Evolutionary conservation across 2,329 filamentous ascomycete genomes (phyloP).

Genomic region (Fusarium nygamai): DNA sequence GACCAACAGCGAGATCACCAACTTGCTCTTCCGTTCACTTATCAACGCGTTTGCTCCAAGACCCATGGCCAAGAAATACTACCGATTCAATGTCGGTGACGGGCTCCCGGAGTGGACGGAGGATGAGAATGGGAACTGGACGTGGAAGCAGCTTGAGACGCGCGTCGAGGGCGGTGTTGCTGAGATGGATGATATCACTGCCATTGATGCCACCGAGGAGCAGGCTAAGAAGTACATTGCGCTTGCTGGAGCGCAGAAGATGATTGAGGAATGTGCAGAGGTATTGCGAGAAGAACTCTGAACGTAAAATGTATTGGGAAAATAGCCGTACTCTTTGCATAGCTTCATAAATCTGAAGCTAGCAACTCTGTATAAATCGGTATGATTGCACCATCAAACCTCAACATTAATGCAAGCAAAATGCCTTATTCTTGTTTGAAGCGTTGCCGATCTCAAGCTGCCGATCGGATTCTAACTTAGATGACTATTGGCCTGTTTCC

Average conservation of each 20-base stretch:
- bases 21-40: not conserved
- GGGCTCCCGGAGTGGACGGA: not conserved
- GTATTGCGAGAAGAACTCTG: not conserved
- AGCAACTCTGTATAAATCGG: too few relatives aligned
- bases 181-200: not conserved
- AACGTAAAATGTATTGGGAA: not conserved
- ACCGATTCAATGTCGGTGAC: not conserved
- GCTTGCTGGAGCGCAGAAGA: not conserved
- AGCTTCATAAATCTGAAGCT: too few relatives aligned
- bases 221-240: not conserved
- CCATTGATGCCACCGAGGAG: not conserved
- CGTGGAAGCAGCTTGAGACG: not conserved
- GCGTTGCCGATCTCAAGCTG: not conserved
- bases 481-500: not conserved
- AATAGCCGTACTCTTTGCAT: too few relatives aligned
- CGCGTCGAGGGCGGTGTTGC: not conserved
- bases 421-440: not conserved
- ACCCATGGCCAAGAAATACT: not conserved
- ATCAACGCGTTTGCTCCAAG: not conserved
- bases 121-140: not conserved
- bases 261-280: not conserved
- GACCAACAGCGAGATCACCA: not conserved
- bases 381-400: not conserved
- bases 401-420: not conserved
- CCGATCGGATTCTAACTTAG: too few relatives aligned